Evolutionary conservation across 2,329 filamentous ascomycete species (phyloP), one percentile per base, ranked within the genome.

Genomic region (Microsporum ferrugineum): DNA sequence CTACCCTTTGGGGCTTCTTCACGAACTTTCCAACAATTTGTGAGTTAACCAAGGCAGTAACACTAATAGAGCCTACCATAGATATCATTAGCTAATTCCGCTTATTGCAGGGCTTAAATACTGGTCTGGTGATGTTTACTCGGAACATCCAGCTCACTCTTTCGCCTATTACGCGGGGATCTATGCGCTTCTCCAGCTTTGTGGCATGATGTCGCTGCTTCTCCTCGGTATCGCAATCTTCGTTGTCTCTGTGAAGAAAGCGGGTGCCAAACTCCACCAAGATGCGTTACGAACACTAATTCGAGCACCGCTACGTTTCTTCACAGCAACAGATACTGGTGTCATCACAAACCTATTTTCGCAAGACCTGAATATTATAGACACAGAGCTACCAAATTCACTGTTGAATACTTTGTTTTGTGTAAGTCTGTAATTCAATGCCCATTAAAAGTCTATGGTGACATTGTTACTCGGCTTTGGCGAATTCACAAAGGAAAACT

Each of bases 341-440:
- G 70, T 75, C 14, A 76, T 73, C 1, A 68, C 75, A 17, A 80
- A 79, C 61, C 68, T 75, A 31, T 80, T 80, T 65, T 75, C 72
- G 12, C 77, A 79, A 63, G 78, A 80, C 67, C 68, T 79, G 3
- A 68, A 73, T 59, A 66, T 80, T 12, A 75, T 79, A 12, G 78
- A 80, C 58, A 73, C 70, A 62, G 72, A 76, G 56, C 67, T 79
- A 6, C 72, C 73, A 3, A 63, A 71, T 12, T 69, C 65, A 0
- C 69, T 73, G 51, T 72, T 71, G 64, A 69, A 68, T 27, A 67
- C 45, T 49, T 49, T 74, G 4, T 49, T 62, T 3, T 51, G 49
- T 34, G 60, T 61, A 49, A 49, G 45, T 49, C 45, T 49, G 27
- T 49, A 6, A 29, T 14, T 14, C 2, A 6, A 17, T 14, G n/a